Conservation (phyloP, 2,329 filamentous ascomycete genomes). For the Hirsutella thompsonii region DNA sequence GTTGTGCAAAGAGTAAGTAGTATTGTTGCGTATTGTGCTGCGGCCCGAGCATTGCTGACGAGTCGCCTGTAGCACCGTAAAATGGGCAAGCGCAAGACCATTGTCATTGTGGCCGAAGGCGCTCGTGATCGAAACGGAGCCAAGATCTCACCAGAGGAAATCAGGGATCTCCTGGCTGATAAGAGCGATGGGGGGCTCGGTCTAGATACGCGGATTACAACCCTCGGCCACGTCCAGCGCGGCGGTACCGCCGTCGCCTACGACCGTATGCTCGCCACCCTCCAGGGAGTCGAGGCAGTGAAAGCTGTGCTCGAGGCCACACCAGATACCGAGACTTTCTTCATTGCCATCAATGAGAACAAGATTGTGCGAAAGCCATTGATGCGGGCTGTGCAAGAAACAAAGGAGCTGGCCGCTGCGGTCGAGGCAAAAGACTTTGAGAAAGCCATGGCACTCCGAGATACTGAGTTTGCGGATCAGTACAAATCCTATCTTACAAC, state of each 20-base stretch:
- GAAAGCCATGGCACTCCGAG: constrained; percentile 74
- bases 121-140: constrained; percentile 74
- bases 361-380: constrained; percentile 87
- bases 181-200: constrained; percentile 52
- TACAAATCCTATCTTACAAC: constrained; percentile 85
- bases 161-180: constrained; percentile 79
- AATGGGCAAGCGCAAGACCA: constrained; percentile 91
- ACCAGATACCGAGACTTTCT: constrained; percentile 79
- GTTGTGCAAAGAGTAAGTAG: constrained; percentile 57
- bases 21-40: background rate
- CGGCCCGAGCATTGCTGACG: background rate
- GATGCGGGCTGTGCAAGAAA: constrained; percentile 77
- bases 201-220: constrained; percentile 88
- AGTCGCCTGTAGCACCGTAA: constrained; percentile 52
- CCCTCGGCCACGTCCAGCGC: constrained; percentile 92
- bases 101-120: constrained; percentile 94
- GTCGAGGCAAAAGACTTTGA: constrained; percentile 81
- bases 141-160: constrained; percentile 67
- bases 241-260: constrained; percentile 88
- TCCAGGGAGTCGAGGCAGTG: constrained; percentile 91
- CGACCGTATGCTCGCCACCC: constrained; percentile 81
- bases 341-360: constrained; percentile 96
- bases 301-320: constrained; percentile 82
- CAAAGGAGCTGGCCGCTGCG: constrained; percentile 68
- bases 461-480: constrained; percentile 89